phyloP scores from a whole-genome alignment of 2,329 filamentous ascomycete species.

The Calonectria ilicicola region DNA sequence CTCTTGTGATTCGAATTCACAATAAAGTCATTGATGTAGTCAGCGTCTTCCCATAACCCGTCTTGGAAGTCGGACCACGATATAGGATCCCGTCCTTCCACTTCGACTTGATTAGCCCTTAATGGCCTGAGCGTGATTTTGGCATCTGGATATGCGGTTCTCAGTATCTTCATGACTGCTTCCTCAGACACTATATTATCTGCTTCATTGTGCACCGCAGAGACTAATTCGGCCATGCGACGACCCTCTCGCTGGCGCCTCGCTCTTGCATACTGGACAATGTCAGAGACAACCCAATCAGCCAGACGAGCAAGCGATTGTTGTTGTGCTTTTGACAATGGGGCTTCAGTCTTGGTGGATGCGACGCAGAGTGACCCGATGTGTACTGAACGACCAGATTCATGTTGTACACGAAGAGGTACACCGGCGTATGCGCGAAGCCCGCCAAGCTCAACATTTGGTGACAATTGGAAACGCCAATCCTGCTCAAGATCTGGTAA shows the following conservation, averaged over 20 bases:
- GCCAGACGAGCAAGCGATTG: slow-evolving; percentile 41
- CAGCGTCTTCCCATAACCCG: slow-evolving; percentile 58
- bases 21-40: slow-evolving; percentile 54
- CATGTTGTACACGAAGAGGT: slow-evolving; percentile 52
- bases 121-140: slow-evolving; percentile 43
- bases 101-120: slow-evolving; percentile 37
- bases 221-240: slow-evolving; percentile 51
- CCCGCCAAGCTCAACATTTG: slow-evolving; percentile 54
- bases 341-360: slow-evolving; percentile 48
- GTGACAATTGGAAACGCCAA: slow-evolving; percentile 57
- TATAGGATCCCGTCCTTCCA: slow-evolving; percentile 45
- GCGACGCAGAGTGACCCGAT: slow-evolving; percentile 58
- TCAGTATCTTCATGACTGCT: slow-evolving; percentile 44
- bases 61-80: slow-evolving; percentile 46
- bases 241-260: slow-evolving; percentile 54
- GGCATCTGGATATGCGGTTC: slow-evolving; percentile 49
- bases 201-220: slow-evolving; percentile 36
- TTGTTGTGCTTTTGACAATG: slow-evolving; percentile 45
- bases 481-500: slow-evolving; percentile 55
- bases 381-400: slow-evolving; percentile 52
- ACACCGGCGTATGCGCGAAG: slow-evolving; percentile 56
- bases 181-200: slow-evolving; percentile 34
- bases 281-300: slow-evolving; percentile 53
- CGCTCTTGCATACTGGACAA: slow-evolving; percentile 51
- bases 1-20: slow-evolving; percentile 48